phyloP scores from a whole-genome alignment of 2,329 filamentous ascomycete species.

The Daldinia sp. region DNA sequence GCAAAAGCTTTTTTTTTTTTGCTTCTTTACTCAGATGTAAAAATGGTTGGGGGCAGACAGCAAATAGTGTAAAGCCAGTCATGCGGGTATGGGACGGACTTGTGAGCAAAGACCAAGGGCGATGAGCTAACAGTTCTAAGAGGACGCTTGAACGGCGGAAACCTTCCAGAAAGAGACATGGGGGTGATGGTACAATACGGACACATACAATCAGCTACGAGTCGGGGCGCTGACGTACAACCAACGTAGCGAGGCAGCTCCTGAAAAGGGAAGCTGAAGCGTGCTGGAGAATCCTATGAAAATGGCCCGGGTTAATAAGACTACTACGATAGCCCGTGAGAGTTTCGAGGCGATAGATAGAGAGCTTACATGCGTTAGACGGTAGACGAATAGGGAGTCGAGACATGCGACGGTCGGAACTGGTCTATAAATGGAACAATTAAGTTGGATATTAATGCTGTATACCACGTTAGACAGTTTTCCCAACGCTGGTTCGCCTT shows the following conservation, averaged over 20 bases:
- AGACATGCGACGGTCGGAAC: constrained; percentile 41
- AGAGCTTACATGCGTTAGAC: constrained; percentile 28
- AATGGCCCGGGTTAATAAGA: constrained; percentile 38
- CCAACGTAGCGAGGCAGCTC: constrained; percentile 37
- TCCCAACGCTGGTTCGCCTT: constrained; percentile 39
- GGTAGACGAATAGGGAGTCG: constrained; percentile 38
- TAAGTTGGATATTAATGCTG: constrained; percentile 46
- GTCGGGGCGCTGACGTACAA: constrained; percentile 40
- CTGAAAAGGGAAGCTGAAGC: constrained; percentile 45
- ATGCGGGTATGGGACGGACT: constrained; percentile 42
- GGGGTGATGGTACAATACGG: constrained; percentile 36
- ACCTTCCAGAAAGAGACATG: constrained; percentile 43
- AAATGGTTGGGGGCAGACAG: constrained; percentile 32
- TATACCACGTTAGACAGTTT: constrained; percentile 42
- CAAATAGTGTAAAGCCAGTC: constrained; percentile 32
- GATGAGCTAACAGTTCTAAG: constrained; percentile 32
- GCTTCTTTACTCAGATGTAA: constrained; percentile 23
- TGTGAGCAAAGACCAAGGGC: constrained; percentile 30
- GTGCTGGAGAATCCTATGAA: constrained; percentile 41
- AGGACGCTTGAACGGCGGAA: constrained; percentile 37
- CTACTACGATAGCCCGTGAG: constrained; percentile 34
- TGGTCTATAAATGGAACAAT: constrained; percentile 47
- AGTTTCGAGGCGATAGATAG: constrained; percentile 9
- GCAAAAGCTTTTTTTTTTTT: constrained; percentile 18
- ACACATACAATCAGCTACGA: constrained; percentile 33